Evolutionary conservation across 257 asterid species (phyloP).

Genomic region (Oldenlandia corymbosa): DNA sequence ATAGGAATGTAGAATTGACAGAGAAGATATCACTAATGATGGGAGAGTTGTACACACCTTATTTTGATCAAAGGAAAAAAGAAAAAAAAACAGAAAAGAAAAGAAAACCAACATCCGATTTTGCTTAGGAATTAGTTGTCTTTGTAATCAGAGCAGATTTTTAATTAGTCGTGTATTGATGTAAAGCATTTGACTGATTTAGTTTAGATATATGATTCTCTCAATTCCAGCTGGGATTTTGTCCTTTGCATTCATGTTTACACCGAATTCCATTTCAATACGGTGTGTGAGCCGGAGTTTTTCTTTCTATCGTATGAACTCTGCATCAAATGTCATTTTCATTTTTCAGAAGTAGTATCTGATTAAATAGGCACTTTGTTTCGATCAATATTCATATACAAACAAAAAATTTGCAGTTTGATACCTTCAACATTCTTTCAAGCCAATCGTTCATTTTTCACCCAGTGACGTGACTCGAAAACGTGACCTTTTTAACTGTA

Average conservation of each 20-base stretch:
- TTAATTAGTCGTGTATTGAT: neutral
- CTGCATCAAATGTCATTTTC: too few relatives aligned
- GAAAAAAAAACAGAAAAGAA: too few relatives aligned
- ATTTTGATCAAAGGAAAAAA: slow-evolving; percentile 4
- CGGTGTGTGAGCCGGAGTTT: neutral
- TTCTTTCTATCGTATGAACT: too few relatives aligned
- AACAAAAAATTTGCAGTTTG: too few relatives aligned
- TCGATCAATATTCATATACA: too few relatives aligned
- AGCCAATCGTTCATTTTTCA: too few relatives aligned
- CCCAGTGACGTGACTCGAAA: too few relatives aligned
- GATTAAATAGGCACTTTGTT: too few relatives aligned
- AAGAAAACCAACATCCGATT: neutral
- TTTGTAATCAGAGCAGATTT: too few relatives aligned
- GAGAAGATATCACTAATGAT: neutral
- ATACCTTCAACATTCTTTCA: too few relatives aligned
- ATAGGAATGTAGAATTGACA: slow-evolving; percentile 5
- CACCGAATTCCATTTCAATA: slow-evolving; percentile 1
- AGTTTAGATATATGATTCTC: neutral
- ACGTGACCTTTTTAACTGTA: too few relatives aligned
- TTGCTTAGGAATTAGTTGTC: neutral
- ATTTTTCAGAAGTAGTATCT: too few relatives aligned
- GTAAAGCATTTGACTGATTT: neutral
- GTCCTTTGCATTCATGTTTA: slow-evolving; percentile 3
- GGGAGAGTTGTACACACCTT: slow-evolving; percentile 20
- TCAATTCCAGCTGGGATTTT: neutral